These are phyloP conservation scores for Pogostemon cablin DNA, from an alignment of 257 asterid genomes.

Conservation along the genomic window DNA sequence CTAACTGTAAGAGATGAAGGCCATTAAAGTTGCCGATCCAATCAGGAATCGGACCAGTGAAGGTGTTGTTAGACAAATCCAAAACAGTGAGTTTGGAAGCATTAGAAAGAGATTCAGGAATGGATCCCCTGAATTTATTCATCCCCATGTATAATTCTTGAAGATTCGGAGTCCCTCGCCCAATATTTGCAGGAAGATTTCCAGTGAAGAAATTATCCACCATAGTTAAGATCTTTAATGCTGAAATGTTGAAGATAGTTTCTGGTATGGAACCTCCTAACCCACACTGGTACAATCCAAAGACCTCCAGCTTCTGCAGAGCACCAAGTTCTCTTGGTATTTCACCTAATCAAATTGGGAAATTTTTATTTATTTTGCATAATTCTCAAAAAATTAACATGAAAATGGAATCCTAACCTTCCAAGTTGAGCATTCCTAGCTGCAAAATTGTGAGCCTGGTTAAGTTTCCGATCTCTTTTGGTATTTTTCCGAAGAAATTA, in stretches of 20 bases:
- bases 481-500: conserved; percentile 40
- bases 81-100: conserved; percentile 13
- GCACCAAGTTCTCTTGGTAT: conserved; percentile 43
- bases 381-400: too few species aligned
- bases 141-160: conserved; percentile 27
- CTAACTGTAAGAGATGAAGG: conserved; percentile 2
- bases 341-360: conserved; percentile 25
- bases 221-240: conserved; percentile 16
- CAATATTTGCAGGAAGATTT: conserved; percentile 31
- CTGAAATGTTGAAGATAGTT: conserved; percentile 42
- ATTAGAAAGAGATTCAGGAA: conserved; percentile 34
- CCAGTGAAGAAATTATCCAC: neutral
- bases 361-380: too few species aligned
- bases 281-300: neutral
- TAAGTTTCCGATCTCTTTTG: conserved; percentile 43
- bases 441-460: conserved; percentile 31
- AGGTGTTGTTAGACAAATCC: conserved; percentile 23
- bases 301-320: conserved; percentile 32
- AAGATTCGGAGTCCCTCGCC: conserved; percentile 35
- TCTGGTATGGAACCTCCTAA: conserved; percentile 35
- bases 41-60: conserved; percentile 23
- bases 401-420: conserved; percentile 28
- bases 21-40: conserved; percentile 24
- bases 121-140: conserved; percentile 30
- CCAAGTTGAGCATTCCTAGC: conserved; percentile 41